Percentiles rank a stretch among this genome's conserved stretches.
These are phyloP conservation scores for Cutaneotrichosporon cavernicola DNA, from an alignment of 1,284 basidiomycete species.

Conservation along the genomic window DNA sequence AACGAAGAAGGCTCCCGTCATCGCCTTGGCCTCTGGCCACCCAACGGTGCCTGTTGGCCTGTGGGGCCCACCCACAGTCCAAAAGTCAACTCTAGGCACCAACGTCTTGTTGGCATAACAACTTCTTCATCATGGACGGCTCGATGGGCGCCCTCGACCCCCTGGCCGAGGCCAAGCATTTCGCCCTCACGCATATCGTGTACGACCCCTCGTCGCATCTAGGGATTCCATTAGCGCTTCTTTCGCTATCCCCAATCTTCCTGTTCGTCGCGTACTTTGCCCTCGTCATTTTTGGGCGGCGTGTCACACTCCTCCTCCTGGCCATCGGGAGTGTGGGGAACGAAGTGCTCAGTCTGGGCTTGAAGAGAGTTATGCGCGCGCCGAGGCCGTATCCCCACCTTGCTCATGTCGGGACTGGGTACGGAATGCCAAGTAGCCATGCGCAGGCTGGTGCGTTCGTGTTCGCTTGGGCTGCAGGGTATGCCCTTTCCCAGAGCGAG, in stretches of 20 bases:
- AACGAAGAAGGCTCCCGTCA: background rate
- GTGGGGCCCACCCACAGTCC: background rate
- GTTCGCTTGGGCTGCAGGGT: conserved; percentile 45
- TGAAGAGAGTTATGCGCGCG: conserved; percentile 38
- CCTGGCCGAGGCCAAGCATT: conserved; percentile 35
- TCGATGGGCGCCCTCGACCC: conserved; percentile 1
- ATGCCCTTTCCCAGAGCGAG: conserved; percentile 27
- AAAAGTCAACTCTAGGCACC: background rate
- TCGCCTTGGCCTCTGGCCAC: conserved; percentile 6
- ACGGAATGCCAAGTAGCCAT: conserved; percentile 52
- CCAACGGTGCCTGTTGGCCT: background rate
- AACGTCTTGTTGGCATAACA: too few relatives aligned
- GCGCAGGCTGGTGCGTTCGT: conserved; percentile 47
- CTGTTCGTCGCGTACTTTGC: conserved; percentile 53
- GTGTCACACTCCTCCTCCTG: conserved; percentile 43
- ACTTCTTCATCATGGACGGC: background rate
- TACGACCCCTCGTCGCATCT: conserved; percentile 45
- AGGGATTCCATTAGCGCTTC: conserved; percentile 48
- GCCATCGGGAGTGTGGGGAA: conserved; percentile 42
- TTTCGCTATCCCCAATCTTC: conserved; percentile 51
- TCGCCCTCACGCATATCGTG: conserved; percentile 47
- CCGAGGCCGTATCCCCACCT: conserved; percentile 23
- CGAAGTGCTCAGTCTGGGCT: conserved; percentile 38
- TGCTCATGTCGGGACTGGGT: conserved; percentile 42
- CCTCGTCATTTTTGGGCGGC: conserved; percentile 45